Evolutionary conservation across 164 flowering plant genomes (phyloP).

Genomic region (Vitis amurensis): DNA sequence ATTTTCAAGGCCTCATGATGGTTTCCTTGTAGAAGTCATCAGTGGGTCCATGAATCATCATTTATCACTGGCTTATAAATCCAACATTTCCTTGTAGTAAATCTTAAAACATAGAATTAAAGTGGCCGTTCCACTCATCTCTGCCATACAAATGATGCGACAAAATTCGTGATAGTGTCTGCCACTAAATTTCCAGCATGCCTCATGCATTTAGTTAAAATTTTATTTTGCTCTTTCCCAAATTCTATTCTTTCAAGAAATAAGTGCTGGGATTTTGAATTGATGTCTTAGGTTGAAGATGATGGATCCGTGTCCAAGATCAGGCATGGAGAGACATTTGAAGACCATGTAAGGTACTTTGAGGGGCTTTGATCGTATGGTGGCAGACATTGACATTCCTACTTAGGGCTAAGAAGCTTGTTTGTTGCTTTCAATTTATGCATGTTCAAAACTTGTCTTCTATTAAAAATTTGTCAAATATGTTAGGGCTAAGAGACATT

Average conservation of each 20-base stretch:
- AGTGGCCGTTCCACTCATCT: not conserved
- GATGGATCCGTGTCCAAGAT: constrained; percentile 86
- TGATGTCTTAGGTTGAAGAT: constrained; percentile 65
- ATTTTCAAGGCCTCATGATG: not conserved
- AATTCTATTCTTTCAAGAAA: not conserved
- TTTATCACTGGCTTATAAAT: not conserved
- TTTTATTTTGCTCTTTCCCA: not conserved
- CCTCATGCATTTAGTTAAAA: not conserved
- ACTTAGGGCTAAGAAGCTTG: not conserved
- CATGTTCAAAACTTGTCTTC: too few relatives aligned
- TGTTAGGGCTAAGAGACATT: too few relatives aligned
- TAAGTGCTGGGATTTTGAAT: not conserved
- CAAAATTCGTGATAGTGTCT: not conserved
- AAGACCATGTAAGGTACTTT: constrained; percentile 83
- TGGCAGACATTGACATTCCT: not conserved
- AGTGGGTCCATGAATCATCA: not conserved
- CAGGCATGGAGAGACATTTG: constrained; percentile 88
- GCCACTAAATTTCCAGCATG: not conserved
- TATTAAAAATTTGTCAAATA: too few relatives aligned
- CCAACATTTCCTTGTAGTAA: not conserved
- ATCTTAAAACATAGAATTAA: too few relatives aligned
- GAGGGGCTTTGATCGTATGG: constrained; percentile 58
- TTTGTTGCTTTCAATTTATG: not conserved
- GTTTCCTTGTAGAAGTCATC: not conserved
- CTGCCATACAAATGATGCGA: not conserved